Evolutionary conservation across 202 grass and related monocot genomes (phyloP).

Genomic region (Setaria italica): DNA sequence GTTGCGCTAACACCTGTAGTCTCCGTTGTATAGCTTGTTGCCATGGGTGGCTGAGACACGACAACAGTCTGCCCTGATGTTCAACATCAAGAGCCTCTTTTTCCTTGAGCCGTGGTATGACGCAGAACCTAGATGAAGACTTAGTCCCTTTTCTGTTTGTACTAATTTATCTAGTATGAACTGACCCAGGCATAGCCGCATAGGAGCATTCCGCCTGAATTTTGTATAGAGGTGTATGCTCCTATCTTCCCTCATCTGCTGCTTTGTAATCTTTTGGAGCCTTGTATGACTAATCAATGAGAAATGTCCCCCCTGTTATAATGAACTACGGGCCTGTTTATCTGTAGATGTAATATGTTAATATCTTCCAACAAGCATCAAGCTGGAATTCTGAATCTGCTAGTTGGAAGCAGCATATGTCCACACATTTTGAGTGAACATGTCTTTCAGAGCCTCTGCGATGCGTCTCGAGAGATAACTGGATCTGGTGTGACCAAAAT

Average conservation of each 20-base stretch:
- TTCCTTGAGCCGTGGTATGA: neutral
- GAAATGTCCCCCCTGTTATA: slow-evolving; percentile 7
- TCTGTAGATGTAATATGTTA: neutral
- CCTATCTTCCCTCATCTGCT: slow-evolving; percentile 28
- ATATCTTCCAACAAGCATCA: neutral
- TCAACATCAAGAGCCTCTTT: slow-evolving; percentile 29
- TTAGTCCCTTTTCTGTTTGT: slow-evolving; percentile 37
- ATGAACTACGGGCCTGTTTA: neutral
- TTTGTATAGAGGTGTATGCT: slow-evolving; percentile 58
- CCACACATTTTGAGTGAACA: neutral
- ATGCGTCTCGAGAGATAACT: neutral
- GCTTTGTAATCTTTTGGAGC: slow-evolving; percentile 32
- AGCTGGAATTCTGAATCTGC: slow-evolving; percentile 8
- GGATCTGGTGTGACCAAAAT: no score
- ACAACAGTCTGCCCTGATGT: neutral
- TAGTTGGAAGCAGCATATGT: neutral
- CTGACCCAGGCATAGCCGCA: slow-evolving; percentile 3
- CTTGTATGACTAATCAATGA: slow-evolving; percentile 41
- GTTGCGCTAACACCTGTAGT: slow-evolving; percentile 33
- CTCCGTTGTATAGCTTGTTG: slow-evolving; percentile 42
- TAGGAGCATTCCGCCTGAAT: slow-evolving; percentile 43
- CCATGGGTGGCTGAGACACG: slow-evolving; percentile 1
- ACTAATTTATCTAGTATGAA: slow-evolving; percentile 41
- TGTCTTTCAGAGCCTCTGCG: no score
- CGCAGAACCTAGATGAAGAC: slow-evolving; percentile 18